A percentile compares a stretch with the other conserved stretches of the same genome.
phyloP scores from a whole-genome alignment of 768 basidiomycete genomes.

The Trametes cubensis region DNA sequence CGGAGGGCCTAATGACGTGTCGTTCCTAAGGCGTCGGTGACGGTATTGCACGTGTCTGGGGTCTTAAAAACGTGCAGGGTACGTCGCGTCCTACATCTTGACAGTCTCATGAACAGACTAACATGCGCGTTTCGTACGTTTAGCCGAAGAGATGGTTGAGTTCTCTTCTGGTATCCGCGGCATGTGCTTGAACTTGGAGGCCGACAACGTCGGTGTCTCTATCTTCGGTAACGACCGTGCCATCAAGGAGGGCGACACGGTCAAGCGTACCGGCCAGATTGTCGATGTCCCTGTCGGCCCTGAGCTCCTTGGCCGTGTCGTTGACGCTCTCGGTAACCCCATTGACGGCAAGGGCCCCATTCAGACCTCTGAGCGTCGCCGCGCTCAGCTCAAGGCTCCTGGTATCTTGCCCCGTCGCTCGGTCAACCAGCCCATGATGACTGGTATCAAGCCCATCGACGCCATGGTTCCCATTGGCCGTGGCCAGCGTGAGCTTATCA shows the following conservation, averaged over 20 bases:
- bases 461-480: constrained; percentile 99
- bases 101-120: constrained; percentile 7
- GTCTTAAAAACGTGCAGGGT: constrained; percentile 98
- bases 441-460: constrained; percentile 99
- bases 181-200: constrained; percentile 99
- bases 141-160: constrained; percentile 99
- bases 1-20: constrained; percentile 30
- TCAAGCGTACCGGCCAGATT: constrained; percentile 99
- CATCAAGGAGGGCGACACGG: constrained; percentile 99
- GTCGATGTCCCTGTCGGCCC: constrained; percentile 99
- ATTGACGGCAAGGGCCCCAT: constrained; percentile 99
- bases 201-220: constrained; percentile 99
- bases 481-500: constrained; percentile 99
- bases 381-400: constrained; percentile 97
- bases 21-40: constrained; percentile 86
- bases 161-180: constrained; percentile 99
- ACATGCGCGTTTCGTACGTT: constrained; percentile 27
- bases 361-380: constrained; percentile 88
- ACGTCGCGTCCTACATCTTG: constrained; percentile 29
- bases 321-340: constrained; percentile 99
- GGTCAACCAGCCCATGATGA: constrained; percentile 99
- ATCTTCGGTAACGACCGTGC: constrained; percentile 98
- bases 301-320: constrained; percentile 96
- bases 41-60: constrained; percentile 99
- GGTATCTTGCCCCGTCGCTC: constrained; percentile 99